Evolutionary conservation across 441 rosid genomes (phyloP).

Genomic region (Adansonia madagascariensis): DNA sequence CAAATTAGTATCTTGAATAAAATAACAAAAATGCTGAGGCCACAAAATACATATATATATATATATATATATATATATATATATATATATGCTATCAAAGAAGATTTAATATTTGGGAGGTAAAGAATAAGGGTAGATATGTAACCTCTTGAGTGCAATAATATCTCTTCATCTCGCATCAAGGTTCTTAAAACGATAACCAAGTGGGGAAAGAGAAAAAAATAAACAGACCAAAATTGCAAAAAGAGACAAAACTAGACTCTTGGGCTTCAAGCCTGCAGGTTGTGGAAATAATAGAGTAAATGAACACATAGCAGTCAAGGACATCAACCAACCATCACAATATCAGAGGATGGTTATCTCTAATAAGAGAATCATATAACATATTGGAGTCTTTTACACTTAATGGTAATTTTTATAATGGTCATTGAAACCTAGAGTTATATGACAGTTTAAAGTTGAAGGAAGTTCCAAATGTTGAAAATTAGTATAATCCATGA

Average conservation of each 20-base stretch:
- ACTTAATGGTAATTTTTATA: not conserved
- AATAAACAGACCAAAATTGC: not conserved
- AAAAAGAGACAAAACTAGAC: too few species aligned
- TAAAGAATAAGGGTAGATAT: not conserved
- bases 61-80: too few species aligned
- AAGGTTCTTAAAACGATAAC: not conserved
- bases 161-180: not conserved
- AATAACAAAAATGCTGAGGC: not conserved
- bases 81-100: not conserved
- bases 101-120: not conserved
- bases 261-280: not conserved
- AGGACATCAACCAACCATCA: not conserved
- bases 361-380: slow-evolving; percentile 1
- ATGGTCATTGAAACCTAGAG: not conserved
- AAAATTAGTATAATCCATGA: not conserved
- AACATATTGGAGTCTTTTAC: not conserved
- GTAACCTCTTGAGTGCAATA: not conserved
- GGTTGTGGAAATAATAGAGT: not conserved
- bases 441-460: not conserved
- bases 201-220: slow-evolving; percentile 8
- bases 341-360: not conserved
- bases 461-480: slow-evolving; percentile 10
- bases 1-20: not conserved
- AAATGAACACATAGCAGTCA: not conserved
- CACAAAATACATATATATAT: not conserved